Evolutionary conservation across 176 grass and related monocot genomes (phyloP).

Genomic region (Tillandsia fasciculata): DNA sequence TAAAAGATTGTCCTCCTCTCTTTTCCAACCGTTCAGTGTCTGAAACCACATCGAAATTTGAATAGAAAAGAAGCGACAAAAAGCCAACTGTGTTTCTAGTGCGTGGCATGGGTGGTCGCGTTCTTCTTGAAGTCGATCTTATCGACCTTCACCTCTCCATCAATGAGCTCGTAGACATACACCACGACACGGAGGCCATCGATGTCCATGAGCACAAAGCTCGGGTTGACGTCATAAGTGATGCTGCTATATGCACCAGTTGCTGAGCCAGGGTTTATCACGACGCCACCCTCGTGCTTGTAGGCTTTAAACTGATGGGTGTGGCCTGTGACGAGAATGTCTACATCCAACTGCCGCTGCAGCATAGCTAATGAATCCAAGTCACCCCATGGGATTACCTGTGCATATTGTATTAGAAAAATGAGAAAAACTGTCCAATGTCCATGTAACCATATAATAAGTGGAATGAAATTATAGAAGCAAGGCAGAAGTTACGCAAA

Average conservation of each 20-base stretch:
- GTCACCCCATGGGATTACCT: conserved; percentile 97
- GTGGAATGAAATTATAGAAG: not conserved
- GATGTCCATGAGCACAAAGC: conserved; percentile 97
- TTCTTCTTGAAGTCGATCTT: conserved; percentile 98
- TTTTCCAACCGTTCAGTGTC: too few species aligned
- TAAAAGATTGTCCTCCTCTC: too few species aligned
- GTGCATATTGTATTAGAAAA: not conserved
- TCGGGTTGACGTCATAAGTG: conserved; percentile 88
- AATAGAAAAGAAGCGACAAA: too few species aligned
- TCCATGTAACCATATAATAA: not conserved
- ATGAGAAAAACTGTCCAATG: not conserved
- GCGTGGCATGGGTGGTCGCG: conserved; percentile 30
- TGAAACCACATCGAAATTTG: too few species aligned
- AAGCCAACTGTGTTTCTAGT: not conserved
- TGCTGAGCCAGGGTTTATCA: conserved; percentile 89
- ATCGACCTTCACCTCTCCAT: conserved; percentile 96
- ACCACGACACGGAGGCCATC: conserved; percentile 92
- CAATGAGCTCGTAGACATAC: conserved; percentile 92
- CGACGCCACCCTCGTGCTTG: conserved; percentile 92
- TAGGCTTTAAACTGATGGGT: conserved; percentile 95
- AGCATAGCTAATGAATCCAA: conserved; percentile 96
- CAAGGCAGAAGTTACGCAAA: not conserved
- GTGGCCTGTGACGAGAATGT: conserved; percentile 96
- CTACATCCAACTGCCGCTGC: conserved; percentile 87
- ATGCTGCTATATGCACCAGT: conserved; percentile 92